Evolutionary conservation across 2,329 filamentous ascomycete species (phyloP).

Genomic region (Clarireedia monteithiana): DNA sequence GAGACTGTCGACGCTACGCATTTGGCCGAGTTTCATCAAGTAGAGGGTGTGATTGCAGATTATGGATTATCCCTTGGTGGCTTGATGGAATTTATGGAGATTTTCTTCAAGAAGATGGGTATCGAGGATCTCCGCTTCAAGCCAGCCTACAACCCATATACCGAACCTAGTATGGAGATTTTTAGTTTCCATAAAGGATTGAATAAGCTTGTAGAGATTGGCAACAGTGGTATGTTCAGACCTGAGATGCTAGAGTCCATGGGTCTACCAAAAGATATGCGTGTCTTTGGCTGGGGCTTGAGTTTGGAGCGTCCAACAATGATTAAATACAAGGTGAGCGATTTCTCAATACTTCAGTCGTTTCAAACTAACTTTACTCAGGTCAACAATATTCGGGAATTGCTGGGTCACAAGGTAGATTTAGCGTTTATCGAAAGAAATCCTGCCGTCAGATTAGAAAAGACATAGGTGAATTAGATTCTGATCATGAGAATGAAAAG

Average conservation of each 20-base stretch:
- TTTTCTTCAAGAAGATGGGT: constrained; percentile 96
- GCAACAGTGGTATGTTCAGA: constrained; percentile 97
- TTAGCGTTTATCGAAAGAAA: constrained; percentile 87
- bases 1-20: constrained; percentile 96
- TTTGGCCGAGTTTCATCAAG: constrained; percentile 95
- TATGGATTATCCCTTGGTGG: constrained; percentile 89
- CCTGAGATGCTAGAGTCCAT: constrained; percentile 95
- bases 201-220: constrained; percentile 90
- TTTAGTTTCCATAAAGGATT: constrained; percentile 91
- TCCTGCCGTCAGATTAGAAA: constrained; percentile 70
- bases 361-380: constrained; percentile 22
- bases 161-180: constrained; percentile 96
- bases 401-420: constrained; percentile 89
- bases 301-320: constrained; percentile 92
- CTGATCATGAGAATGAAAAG: not conserved
- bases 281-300: constrained; percentile 90
- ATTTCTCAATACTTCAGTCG: no score
- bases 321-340: constrained; percentile 35
- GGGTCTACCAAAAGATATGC: constrained; percentile 85
- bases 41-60: constrained; percentile 97
- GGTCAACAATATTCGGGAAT: constrained; percentile 46
- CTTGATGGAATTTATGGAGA: constrained; percentile 87
- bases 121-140: constrained; percentile 86
- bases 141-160: constrained; percentile 93
- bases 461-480: constrained; percentile 18